A percentile compares a stretch with the other conserved stretches of the same genome.
Evolutionary conservation across 2,329 filamentous ascomycete genomes (phyloP).

Genomic region (Alternaria viburni): DNA sequence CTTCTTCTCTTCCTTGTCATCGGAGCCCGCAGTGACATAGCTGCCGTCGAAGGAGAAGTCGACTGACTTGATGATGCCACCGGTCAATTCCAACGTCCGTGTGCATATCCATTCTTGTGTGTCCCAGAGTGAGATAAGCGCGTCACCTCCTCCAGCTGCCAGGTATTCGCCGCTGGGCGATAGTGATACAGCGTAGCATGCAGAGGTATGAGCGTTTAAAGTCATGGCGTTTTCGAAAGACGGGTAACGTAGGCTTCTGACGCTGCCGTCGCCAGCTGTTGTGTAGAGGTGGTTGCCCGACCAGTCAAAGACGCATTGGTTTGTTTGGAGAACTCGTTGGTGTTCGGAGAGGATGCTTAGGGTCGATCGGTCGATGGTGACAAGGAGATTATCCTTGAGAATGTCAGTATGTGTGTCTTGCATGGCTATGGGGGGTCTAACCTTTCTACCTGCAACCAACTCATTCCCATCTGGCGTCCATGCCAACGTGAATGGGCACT

Average conservation of each 20-base stretch:
- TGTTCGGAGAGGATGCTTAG: conserved; percentile 63
- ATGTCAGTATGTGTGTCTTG: neutral
- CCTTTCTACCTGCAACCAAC: conserved; percentile 76
- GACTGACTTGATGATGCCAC: conserved; percentile 72
- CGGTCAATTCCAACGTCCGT: conserved; percentile 72
- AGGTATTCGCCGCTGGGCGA: conserved; percentile 75
- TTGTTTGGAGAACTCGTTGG: conserved; percentile 69
- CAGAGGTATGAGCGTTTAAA: conserved; percentile 75
- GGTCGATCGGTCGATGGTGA: conserved; percentile 66
- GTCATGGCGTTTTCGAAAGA: conserved; percentile 58
- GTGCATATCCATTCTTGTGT: conserved; percentile 79
- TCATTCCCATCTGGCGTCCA: conserved; percentile 76
- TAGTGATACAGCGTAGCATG: conserved; percentile 71
- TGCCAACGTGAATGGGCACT: conserved; percentile 72
- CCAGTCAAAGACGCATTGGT: conserved; percentile 77
- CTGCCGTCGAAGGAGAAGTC: conserved; percentile 81
- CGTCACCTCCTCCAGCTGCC: conserved; percentile 77
- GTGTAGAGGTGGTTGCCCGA: conserved; percentile 73
- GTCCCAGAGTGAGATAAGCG: conserved; percentile 78
- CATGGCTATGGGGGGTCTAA: conserved; percentile 43
- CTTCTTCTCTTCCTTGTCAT: conserved; percentile 74
- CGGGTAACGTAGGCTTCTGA: conserved; percentile 66
- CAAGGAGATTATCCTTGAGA: conserved; percentile 65
- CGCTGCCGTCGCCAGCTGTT: conserved; percentile 73
- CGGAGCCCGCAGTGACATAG: conserved; percentile 75